phyloP scores from a whole-genome alignment of 148 eudicot genomes.

The Rhododendron simsii region DNA sequence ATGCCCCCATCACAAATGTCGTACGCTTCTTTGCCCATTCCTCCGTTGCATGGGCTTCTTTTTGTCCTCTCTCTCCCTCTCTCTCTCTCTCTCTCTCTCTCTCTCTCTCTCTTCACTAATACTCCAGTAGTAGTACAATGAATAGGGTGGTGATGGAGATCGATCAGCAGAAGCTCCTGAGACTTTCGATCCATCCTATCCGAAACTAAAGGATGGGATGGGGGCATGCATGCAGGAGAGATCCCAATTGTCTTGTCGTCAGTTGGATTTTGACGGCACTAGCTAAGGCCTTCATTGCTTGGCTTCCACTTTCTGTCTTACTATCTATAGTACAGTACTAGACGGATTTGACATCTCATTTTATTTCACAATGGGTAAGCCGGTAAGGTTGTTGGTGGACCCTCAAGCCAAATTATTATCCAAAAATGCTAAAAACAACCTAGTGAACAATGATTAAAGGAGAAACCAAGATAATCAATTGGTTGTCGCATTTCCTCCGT shows the following conservation, averaged over 20 bases:
- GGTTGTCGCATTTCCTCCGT: too few species aligned
- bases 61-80: not conserved
- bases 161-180: not conserved
- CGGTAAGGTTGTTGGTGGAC: not conserved
- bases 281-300: not conserved
- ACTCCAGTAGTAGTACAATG: too few species aligned
- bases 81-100: not conserved
- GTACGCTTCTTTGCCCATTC: slow-evolving; percentile 8
- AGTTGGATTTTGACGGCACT: slow-evolving; percentile 15
- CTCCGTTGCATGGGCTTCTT: slow-evolving; percentile 3
- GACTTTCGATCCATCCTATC: slow-evolving; percentile 3
- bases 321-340: too few species aligned
- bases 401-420: not conserved
- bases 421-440: too few species aligned
- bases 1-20: not conserved
- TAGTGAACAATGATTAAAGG: too few species aligned
- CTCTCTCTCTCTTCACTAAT: too few species aligned
- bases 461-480: too few species aligned
- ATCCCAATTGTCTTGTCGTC: slow-evolving; percentile 9
- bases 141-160: not conserved
- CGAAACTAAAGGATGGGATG: not conserved
- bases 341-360: not conserved
- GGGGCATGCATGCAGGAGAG: not conserved
- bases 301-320: not conserved
- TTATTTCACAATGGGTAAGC: too few species aligned